Evolutionary conservation across 2,329 filamentous ascomycete species (phyloP).

Genomic region (Shiraia bambusicola): DNA sequence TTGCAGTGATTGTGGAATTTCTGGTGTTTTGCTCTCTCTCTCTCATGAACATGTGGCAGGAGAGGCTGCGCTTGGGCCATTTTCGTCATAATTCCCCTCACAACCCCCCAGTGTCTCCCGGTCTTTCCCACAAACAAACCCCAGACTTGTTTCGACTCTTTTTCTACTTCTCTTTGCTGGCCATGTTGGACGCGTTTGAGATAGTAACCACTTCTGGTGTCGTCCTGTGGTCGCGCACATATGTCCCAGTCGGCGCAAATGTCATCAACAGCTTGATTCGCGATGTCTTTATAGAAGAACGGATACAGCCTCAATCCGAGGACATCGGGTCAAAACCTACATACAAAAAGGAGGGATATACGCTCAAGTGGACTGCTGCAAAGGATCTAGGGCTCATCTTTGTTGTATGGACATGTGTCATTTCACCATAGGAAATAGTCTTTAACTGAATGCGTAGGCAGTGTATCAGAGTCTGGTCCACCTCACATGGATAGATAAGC

Average conservation of each 20-base stretch:
- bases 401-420: slow-evolving; percentile 63
- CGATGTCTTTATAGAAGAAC: slow-evolving; percentile 97
- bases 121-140: neutral
- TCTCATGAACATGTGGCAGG: slow-evolving; percentile 24
- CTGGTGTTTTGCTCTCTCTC: slow-evolving; percentile 10
- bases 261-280: slow-evolving; percentile 93
- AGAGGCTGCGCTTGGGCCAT: slow-evolving; percentile 18
- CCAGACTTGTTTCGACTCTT: too few species aligned
- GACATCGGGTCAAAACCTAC: slow-evolving; percentile 67
- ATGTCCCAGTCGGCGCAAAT: slow-evolving; percentile 74
- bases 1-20: slow-evolving; percentile 12
- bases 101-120: slow-evolving; percentile 7
- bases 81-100: slow-evolving; percentile 32
- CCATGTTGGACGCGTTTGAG: slow-evolving; percentile 95
- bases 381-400: slow-evolving; percentile 96
- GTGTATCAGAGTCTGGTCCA: slow-evolving; percentile 96
- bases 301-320: slow-evolving; percentile 62
- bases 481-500: slow-evolving; percentile 93
- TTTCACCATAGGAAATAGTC: slow-evolving; percentile 1
- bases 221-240: slow-evolving; percentile 91
- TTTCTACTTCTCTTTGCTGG: slow-evolving; percentile 2
- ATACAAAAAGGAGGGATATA: slow-evolving; percentile 91
- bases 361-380: slow-evolving; percentile 86
- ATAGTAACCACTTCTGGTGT: slow-evolving; percentile 94
- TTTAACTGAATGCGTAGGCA: slow-evolving; percentile 58